Evolutionary conservation across 1,139 yeast species (phyloP), one percentile per base, ranked within the genome.

Genomic region (Sugiyamaella japonica): DNA sequence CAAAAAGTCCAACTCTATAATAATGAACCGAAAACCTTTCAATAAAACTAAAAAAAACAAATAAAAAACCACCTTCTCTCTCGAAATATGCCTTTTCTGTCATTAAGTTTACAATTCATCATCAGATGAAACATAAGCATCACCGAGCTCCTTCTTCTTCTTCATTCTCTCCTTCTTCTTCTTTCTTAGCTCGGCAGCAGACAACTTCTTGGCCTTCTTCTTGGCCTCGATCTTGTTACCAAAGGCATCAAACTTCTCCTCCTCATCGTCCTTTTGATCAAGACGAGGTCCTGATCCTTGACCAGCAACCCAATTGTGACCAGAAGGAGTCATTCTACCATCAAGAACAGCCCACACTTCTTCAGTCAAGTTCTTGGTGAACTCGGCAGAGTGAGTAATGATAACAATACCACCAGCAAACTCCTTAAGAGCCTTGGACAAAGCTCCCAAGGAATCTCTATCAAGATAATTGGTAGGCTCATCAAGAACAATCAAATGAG

Each of bases 121-220:
- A 71, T 90, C 98, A 66, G 95, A 87, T 66, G 97, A 91, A 68
- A 90, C 97, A 76, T 93, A 93, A 76, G 95, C 98, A 74, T 93
- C 99, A 84, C 98, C 98, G 76, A 90, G 79, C 78, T 87, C 96
- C 96, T 93, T 93, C 97, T 93, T 93, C 95, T 91, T 93, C 89
- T 88, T 89, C 98, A 93, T 91, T 86, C 99, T 90, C 83, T 93
- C 99, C 96, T 93, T 93, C 97, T 93, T 93, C 96, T 93, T 93
- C 97, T 93, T 93, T 85, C 99, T 89, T 77, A 93, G 84, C 80
- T 93, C 99, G 67, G 99, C 97, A 74, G 98, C 91, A 67, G 97
- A 87, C 76, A 93, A 84, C 88, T 91, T 93, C 79, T 83, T 83
- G 86, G 88, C 91, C 95, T 93, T 93, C 89, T 90, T 89, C 76